Percentiles rank a stretch among this genome's conserved stretches.
Evolutionary conservation across 2,329 filamentous ascomycete genomes (phyloP).

Genomic region (Thielaviopsis ethacetica): DNA sequence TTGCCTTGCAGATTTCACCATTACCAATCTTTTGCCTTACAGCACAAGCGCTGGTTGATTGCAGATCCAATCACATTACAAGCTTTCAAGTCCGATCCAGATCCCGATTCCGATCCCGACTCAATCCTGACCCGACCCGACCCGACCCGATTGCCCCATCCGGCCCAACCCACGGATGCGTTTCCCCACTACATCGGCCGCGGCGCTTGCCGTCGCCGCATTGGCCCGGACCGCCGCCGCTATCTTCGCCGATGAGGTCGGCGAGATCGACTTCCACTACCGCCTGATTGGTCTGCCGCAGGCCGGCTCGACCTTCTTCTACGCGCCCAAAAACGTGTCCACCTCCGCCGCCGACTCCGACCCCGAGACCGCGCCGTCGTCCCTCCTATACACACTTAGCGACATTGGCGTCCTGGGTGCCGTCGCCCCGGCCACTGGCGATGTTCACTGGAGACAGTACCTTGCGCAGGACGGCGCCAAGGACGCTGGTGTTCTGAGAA

Average conservation of each 20-base stretch:
- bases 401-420: conserved; percentile 73
- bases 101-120: no score
- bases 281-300: conserved; percentile 72
- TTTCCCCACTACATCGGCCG: neutral
- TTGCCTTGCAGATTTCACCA: no score
- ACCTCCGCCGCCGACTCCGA: conserved; percentile 63
- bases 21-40: no score
- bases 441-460: conserved; percentile 72
- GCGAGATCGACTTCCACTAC: conserved; percentile 83
- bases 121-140: neutral
- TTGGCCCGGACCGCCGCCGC: conserved; percentile 31
- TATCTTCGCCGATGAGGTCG: conserved; percentile 82
- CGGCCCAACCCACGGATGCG: neutral
- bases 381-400: conserved; percentile 74
- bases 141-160: neutral
- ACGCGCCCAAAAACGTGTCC: conserved; percentile 49
- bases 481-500: conserved; percentile 41
- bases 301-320: conserved; percentile 81
- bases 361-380: neutral
- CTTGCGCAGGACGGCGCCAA: conserved; percentile 36
- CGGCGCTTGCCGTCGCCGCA: conserved; percentile 22
- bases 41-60: no score
- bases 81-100: no score
- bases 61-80: no score
- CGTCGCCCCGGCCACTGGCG: conserved; percentile 73